These are phyloP conservation scores for Halophytophthora polymorphica DNA, from an alignment of 352 stramenopile genomes.

Conservation along the genomic window DNA sequence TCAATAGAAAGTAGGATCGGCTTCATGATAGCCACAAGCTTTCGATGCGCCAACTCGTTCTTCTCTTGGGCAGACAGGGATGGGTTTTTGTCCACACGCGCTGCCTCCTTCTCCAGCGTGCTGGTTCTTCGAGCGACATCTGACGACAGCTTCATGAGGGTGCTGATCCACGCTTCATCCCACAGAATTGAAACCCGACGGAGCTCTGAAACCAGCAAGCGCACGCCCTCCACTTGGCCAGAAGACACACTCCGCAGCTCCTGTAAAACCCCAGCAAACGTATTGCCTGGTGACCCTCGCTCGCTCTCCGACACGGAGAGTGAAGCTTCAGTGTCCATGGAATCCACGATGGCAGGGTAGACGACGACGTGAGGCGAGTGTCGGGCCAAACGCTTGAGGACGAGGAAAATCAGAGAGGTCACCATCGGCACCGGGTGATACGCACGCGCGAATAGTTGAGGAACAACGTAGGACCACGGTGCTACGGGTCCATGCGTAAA, in stretches of 20 bases:
- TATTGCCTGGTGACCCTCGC: constrained; percentile 8
- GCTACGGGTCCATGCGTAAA: constrained; percentile 49
- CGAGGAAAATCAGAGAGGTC: constrained; percentile 42
- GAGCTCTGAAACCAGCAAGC: constrained; percentile 65
- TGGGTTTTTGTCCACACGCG: constrained; percentile 64
- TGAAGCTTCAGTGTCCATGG: constrained; percentile 19
- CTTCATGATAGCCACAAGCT: constrained; percentile 83
- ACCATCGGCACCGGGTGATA: constrained; percentile 51
- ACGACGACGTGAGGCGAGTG: constrained; percentile 65
- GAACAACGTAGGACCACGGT: constrained; percentile 66
- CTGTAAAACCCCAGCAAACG: constrained; percentile 37
- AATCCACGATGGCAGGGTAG: constrained; percentile 74
- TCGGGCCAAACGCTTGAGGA: constrained; percentile 66
- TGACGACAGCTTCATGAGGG: constrained; percentile 65
- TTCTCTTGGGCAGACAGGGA: constrained; percentile 66
- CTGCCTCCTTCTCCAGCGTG: constrained; percentile 77
- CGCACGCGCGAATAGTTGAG: constrained; percentile 69
- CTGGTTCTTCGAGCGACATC: constrained; percentile 63
- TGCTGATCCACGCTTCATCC: constrained; percentile 79
- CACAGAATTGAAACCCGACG: constrained; percentile 78
- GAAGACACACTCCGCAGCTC: constrained; percentile 37
- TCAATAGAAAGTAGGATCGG: constrained; percentile 70
- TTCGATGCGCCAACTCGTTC: constrained; percentile 53
- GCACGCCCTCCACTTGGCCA: constrained; percentile 53
- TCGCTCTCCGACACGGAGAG: constrained; percentile 6